These are phyloP conservation scores for Sordariomycetes sp. DNA, from an alignment of 2,329 filamentous ascomycete genomes.

Conservation along the genomic window DNA sequence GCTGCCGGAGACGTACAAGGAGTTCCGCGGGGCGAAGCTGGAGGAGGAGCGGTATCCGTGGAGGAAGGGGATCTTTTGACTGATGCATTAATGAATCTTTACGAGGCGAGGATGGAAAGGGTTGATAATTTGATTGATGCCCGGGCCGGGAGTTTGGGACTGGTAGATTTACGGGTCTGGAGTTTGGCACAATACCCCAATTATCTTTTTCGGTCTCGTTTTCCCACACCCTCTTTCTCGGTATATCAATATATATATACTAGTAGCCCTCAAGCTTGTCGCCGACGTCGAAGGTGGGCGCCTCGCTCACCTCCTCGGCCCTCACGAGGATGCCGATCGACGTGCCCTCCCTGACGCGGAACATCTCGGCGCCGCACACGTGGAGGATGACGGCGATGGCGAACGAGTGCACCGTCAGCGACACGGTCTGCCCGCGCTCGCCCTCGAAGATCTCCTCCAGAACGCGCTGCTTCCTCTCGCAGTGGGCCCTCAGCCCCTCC, in stretches of 20 bases:
- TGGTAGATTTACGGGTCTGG: not conserved
- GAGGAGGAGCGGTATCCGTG: not conserved
- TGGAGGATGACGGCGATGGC: constrained; percentile 29
- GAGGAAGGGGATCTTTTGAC: not conserved
- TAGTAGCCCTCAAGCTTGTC: constrained; percentile 4
- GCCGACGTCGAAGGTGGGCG: constrained; percentile 3
- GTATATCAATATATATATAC: not conserved
- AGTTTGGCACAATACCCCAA: not conserved
- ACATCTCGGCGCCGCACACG: constrained; percentile 33
- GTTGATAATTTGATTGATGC: not conserved
- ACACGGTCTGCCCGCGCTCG: constrained; percentile 27
- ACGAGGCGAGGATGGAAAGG: not conserved
- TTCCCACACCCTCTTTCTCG: not conserved
- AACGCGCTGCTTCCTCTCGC: constrained; percentile 26
- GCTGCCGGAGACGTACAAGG: constrained; percentile 1
- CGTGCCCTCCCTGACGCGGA: constrained; percentile 34
- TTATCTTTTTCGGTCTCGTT: not conserved
- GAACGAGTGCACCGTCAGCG: constrained; percentile 38
- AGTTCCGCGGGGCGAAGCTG: not conserved
- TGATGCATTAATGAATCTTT: not conserved
- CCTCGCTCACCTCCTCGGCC: constrained; percentile 13
- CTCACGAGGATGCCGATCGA: constrained; percentile 47
- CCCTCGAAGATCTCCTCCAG: constrained; percentile 34
- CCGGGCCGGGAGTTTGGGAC: not conserved
- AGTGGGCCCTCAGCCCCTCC: constrained; percentile 38